Conservation (phyloP, 2,329 filamentous ascomycete genomes). For the Plectosphaerella cucumerina region DNA sequence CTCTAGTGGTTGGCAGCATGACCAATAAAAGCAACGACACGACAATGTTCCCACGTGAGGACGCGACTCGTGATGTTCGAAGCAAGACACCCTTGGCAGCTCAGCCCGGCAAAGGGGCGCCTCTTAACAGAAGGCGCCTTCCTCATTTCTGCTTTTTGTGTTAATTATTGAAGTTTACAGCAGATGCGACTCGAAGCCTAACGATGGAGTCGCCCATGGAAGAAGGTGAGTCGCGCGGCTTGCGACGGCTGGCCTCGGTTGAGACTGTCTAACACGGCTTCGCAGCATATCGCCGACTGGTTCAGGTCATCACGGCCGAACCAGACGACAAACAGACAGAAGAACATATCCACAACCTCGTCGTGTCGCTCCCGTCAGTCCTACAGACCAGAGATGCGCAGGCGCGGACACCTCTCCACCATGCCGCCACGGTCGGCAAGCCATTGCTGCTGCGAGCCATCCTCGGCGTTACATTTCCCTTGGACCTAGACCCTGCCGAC, state of each 20-base stretch:
- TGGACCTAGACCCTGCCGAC: conserved; percentile 10
- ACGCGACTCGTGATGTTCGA: neutral
- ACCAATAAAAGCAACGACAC: conserved; percentile 7
- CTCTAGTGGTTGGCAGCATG: conserved; percentile 13
- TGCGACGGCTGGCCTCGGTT: neutral
- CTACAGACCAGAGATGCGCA: conserved; percentile 10
- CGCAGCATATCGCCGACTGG: conserved; percentile 10
- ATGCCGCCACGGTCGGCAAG: conserved; percentile 11
- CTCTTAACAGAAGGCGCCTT: no score
- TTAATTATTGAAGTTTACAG: neutral
- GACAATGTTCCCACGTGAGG: neutral
- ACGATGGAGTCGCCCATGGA: conserved; percentile 13
- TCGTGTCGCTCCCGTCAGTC: conserved; percentile 12
- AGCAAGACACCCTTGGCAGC: no score
- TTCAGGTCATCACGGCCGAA: conserved; percentile 9
- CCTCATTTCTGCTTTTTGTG: no score
- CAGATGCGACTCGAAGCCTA: neutral
- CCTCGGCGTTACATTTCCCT: conserved; percentile 2
- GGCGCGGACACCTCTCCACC: conserved; percentile 10
- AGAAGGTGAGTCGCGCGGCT: conserved; percentile 5
- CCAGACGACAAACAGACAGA: conserved; percentile 5
- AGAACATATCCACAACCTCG: conserved; percentile 9
- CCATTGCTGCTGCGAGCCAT: conserved; percentile 7
- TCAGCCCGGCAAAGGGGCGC: no score
- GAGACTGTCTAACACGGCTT: no score